Base-by-base conservation (phyloP, 768 basidiomycete genomes). In the Collybia mongolica region DNA sequence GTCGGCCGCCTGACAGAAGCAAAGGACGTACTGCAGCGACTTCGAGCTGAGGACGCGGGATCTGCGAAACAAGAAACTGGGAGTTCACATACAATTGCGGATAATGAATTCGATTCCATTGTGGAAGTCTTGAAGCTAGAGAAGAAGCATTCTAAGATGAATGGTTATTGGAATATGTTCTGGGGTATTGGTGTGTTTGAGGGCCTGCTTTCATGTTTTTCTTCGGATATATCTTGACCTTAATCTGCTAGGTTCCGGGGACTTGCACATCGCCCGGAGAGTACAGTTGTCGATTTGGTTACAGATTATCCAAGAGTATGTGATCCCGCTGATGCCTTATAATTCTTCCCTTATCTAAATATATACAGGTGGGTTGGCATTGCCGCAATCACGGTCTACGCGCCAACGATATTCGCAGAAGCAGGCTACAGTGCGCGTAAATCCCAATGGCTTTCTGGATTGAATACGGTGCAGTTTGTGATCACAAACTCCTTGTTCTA, bases 351-450 rank as follows among this genome's bases (percentile, higher is more conserved):
- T 19, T 12, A 23, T 4, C 14, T 11, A 32, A 19, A 17, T 6
- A 5, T 20, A 41, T 9, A 5, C 41, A 71, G 69, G 58, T 75
- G 74, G 74, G 69, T 72, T 15, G 74, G 74, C 9, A 74, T 75
- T 29, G 72, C 74, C 26, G 73, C 74, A 5, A 72, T 75, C 46
- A 75, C 74, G 5, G 74, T 74, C 1, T 75, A 75, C 42, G 73
- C 73, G 5, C 72, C 74, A 1, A 73, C 71, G 7, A 74, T 75
- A 49, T 74, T 75, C 54, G 66, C 73, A 6, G 65, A 66, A 52
- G 73, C 74, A 18, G 74, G 74, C 12, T 75, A 74, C 48, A 66
- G 62, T 32, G 58, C 74, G 15, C 61, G 73, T 45, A 75, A 75
- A 54, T 61, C 71, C 0, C 71, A 74, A 42, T 74, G 74, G 73